Evolutionary conservation across 805 yeast genomes (phyloP).

Genomic region (Middelhovenomyces tepae): DNA sequence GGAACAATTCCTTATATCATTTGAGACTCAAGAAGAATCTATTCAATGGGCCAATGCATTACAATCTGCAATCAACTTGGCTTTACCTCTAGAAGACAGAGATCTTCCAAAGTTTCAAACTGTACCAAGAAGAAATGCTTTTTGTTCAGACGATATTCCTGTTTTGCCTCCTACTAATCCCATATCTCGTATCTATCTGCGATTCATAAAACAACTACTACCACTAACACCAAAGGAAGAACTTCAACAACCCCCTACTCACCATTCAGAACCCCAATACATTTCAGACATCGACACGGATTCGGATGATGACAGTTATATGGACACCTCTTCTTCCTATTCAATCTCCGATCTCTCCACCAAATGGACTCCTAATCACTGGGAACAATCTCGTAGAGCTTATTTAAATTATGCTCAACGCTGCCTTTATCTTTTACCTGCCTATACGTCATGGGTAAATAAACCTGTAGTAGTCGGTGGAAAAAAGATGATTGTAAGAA

Average conservation of each 20-base stretch:
- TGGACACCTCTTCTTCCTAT: too few relatives aligned
- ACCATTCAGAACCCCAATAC: too few relatives aligned
- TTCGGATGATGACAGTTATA: too few relatives aligned
- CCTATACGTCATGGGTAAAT: conserved; percentile 19
- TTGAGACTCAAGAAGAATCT: conserved; percentile 53
- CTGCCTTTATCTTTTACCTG: conserved; percentile 16
- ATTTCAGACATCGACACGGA: too few relatives aligned
- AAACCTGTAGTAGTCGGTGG: conserved; percentile 16
- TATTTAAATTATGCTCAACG: conserved; percentile 18
- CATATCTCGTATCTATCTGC: too few relatives aligned
- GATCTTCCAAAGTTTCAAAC: conserved; percentile 69
- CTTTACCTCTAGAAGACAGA: conserved; percentile 66
- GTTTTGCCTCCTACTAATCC: too few relatives aligned
- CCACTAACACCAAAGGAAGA: too few relatives aligned
- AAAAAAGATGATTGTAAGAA: conserved; percentile 15
- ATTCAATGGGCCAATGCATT: conserved; percentile 72
- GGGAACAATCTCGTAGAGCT: conserved; percentile 3
- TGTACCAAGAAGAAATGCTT: conserved; percentile 72
- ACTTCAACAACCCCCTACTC: too few relatives aligned
- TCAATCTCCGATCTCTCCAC: too few relatives aligned
- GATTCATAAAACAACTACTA: too few relatives aligned
- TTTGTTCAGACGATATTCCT: too few relatives aligned
- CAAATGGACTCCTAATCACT: conserved; percentile 2
- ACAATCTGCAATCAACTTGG: conserved; percentile 66
- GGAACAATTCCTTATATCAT: conserved; percentile 69